These are phyloP conservation scores for Phyllosticta capitalensis DNA, from an alignment of 2,329 filamentous ascomycete genomes.

Conservation along the genomic window DNA sequence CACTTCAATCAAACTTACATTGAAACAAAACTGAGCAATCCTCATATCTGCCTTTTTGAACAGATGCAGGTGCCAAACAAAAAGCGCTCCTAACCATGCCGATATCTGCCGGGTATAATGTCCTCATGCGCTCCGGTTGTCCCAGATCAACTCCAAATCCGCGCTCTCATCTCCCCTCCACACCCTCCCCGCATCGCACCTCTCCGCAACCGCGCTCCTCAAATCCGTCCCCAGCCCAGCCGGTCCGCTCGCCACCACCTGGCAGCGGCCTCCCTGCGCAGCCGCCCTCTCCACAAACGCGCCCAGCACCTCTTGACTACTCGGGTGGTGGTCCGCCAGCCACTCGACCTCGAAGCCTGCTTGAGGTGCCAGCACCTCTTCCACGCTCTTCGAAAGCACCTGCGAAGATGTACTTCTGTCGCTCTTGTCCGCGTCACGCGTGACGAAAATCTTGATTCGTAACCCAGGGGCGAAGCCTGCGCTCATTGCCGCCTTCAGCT, in stretches of 20 bases:
- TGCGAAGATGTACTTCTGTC: slow-evolving; percentile 1
- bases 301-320: slow-evolving; percentile 15
- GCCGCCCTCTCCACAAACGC: slow-evolving; percentile 20
- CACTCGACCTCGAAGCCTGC: slow-evolving; percentile 16
- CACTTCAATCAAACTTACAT: neutral
- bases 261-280: slow-evolving; percentile 16
- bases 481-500: slow-evolving; percentile 14
- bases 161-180: slow-evolving; percentile 24
- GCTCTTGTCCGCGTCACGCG: neutral
- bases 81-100: neutral
- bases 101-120: neutral
- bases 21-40: neutral
- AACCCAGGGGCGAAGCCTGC: neutral
- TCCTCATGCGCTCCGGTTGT: slow-evolving; percentile 21
- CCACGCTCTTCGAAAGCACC: neutral
- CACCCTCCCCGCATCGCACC: slow-evolving; percentile 23
- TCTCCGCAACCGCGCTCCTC: slow-evolving; percentile 21
- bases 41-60: neutral
- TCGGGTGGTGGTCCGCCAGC: slow-evolving; percentile 18
- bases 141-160: slow-evolving; percentile 24
- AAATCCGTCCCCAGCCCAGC: slow-evolving; percentile 25
- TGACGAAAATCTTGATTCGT: slow-evolving; percentile 6
- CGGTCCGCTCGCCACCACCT: slow-evolving; percentile 25
- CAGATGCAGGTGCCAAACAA: too few species aligned
- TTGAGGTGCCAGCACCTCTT: slow-evolving; percentile 3